phyloP scores from a whole-genome alignment of 495 filamentous ascomycete species.

The Sphaerosporella brunnea region DNA sequence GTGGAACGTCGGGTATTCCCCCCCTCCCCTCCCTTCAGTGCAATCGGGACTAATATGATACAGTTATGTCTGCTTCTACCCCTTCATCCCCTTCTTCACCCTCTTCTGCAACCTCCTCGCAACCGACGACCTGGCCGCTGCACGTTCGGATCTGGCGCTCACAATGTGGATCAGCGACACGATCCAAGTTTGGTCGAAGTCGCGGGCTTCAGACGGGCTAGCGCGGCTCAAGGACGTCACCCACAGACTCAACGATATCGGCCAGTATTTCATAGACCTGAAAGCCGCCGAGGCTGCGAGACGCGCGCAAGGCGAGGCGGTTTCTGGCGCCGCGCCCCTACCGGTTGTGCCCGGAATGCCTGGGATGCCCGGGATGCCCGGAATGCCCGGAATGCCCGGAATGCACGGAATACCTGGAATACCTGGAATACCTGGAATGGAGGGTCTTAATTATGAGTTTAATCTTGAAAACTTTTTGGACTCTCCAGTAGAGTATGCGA shows the following conservation, averaged over 20 bases:
- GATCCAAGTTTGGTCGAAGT: not conserved
- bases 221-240: not conserved
- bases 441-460: not conserved
- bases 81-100: constrained; percentile 4
- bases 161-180: not conserved
- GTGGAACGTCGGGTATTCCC: not conserved
- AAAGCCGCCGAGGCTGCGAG: not conserved
- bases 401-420: no score
- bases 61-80: not conserved
- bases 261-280: not conserved
- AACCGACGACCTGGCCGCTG: not conserved
- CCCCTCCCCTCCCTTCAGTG: no score
- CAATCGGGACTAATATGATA: no score
- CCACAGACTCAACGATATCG: not conserved
- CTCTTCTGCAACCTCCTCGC: constrained; percentile 4
- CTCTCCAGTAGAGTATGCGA: constrained; percentile 1
- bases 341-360: no score
- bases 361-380: not conserved
- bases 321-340: not conserved
- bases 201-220: not conserved
- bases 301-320: no score
- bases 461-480: constrained; percentile 1
- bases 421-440: not conserved
- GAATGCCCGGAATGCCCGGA: not conserved
- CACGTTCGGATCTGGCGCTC: not conserved